Percentiles rank a stretch among this genome's conserved stretches.
phyloP scores from a whole-genome alignment of 139 green algal genomes.

The Tetratostichococcus sp. region DNA sequence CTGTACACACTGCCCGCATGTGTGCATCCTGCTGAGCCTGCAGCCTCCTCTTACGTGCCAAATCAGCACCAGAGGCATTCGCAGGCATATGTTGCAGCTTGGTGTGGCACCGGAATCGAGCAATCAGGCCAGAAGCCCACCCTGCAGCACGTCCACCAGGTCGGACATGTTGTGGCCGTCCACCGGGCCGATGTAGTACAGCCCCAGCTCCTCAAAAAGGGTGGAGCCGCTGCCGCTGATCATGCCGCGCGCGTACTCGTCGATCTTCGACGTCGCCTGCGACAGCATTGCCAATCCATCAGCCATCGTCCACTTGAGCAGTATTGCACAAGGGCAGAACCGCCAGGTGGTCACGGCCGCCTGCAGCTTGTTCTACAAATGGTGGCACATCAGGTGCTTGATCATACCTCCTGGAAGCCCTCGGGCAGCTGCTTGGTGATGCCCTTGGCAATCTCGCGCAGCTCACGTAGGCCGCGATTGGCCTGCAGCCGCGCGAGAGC shows the following conservation, averaged over 20 bases:
- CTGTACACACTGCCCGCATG: too few relatives aligned
- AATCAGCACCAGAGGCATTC: too few relatives aligned
- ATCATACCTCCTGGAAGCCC: slow-evolving; percentile 54
- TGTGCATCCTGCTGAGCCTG: too few relatives aligned
- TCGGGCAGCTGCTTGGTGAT: slow-evolving; percentile 96
- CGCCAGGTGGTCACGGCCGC: not conserved
- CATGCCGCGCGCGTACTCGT: slow-evolving; percentile 99
- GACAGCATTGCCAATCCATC: too few relatives aligned
- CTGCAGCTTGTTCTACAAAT: not conserved
- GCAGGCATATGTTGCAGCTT: too few relatives aligned
- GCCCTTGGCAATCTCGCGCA: slow-evolving; percentile 95
- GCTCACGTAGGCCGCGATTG: slow-evolving; percentile 89
- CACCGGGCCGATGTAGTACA: slow-evolving; percentile 99
- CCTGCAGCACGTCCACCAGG: slow-evolving; percentile 76
- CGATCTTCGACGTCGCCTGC: slow-evolving; percentile 95
- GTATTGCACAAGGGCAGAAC: too few relatives aligned
- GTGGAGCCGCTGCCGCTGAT: slow-evolving; percentile 90
- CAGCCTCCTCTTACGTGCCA: too few relatives aligned
- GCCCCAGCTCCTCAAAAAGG: slow-evolving; percentile 98
- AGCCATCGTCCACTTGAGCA: too few relatives aligned
- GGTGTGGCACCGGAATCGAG: not conserved
- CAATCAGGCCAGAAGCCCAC: slow-evolving; percentile 18
- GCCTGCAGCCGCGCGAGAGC: slow-evolving; percentile 85
- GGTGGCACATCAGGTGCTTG: too few relatives aligned
- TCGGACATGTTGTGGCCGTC: slow-evolving; percentile 95